Conservation (phyloP, 768 basidiomycete species). For the Leccinum variicolor region DNA sequence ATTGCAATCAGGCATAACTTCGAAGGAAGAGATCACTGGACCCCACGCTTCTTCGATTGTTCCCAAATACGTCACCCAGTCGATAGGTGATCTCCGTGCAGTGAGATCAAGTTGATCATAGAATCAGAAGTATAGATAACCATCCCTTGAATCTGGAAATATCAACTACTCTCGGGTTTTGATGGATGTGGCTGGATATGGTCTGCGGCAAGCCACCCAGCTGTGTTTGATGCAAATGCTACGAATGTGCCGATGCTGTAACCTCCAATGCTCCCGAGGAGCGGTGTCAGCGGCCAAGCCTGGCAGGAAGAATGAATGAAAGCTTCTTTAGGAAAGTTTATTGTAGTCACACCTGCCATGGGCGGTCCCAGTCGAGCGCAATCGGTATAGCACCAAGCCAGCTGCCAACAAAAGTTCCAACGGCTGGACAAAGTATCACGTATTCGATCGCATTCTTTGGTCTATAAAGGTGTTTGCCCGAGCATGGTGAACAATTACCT, state of each 20-base stretch:
- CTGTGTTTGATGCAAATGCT: slow-evolving; percentile 47
- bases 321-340: slow-evolving; percentile 1
- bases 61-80: slow-evolving; percentile 77
- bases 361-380: slow-evolving; percentile 94
- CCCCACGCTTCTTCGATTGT: slow-evolving; percentile 66
- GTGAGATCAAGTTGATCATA: slow-evolving; percentile 22
- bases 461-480: slow-evolving; percentile 30
- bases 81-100: slow-evolving; percentile 75
- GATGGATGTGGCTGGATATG: slow-evolving; percentile 26
- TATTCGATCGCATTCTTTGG: slow-evolving; percentile 68
- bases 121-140: slow-evolving; percentile 10
- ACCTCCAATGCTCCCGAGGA: slow-evolving; percentile 68
- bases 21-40: slow-evolving; percentile 68
- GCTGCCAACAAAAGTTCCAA: slow-evolving; percentile 68
- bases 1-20: slow-evolving; percentile 62
- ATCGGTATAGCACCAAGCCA: slow-evolving; percentile 85
- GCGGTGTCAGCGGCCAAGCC: slow-evolving; percentile 83
- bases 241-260: slow-evolving; percentile 58
- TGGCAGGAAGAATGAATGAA: slow-evolving; percentile 28
- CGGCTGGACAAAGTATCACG: slow-evolving; percentile 72
- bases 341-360: slow-evolving; percentile 81
- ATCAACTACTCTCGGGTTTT: slow-evolving; percentile 25
- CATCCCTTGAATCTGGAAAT: background rate
- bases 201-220: slow-evolving; percentile 38
- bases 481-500: background rate